Conservation (phyloP, 768 basidiomycete genomes). For the Gautieria morchelliformis region DNA sequence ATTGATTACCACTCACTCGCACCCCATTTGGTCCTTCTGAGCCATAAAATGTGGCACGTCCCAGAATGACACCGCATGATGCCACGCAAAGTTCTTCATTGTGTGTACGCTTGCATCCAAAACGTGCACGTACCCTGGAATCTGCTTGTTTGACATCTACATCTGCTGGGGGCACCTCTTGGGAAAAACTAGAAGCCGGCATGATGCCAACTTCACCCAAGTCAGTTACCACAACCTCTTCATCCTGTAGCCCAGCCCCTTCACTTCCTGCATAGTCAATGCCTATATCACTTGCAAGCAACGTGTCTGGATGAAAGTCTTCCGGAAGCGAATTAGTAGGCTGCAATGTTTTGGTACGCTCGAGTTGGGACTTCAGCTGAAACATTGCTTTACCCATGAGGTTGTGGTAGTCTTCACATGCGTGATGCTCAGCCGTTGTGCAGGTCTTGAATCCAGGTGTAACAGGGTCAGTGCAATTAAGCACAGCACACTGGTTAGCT, state of each 20-base stretch:
- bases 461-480: background rate
- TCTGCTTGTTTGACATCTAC: background rate
- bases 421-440: background rate
- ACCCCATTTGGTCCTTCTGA: slow-evolving; percentile 14
- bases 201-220: background rate
- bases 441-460: background rate
- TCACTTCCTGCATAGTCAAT: background rate
- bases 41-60: slow-evolving; percentile 17
- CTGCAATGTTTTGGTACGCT: background rate
- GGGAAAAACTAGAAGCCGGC: background rate
- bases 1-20: slow-evolving; percentile 5
- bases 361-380: background rate
- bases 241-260: background rate
- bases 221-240: background rate
- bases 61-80: slow-evolving; percentile 16
- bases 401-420: background rate
- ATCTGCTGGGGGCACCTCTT: background rate
- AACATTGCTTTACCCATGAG: background rate
- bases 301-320: background rate
- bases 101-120: slow-evolving; percentile 19
- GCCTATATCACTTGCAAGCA: background rate
- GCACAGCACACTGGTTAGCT: background rate
- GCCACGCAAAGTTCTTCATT: slow-evolving; percentile 21
- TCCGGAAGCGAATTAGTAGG: background rate
- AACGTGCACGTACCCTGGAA: slow-evolving; percentile 3